Base-by-base conservation (phyloP, 2,329 filamentous ascomycete genomes). In the Nemania sp. region DNA sequence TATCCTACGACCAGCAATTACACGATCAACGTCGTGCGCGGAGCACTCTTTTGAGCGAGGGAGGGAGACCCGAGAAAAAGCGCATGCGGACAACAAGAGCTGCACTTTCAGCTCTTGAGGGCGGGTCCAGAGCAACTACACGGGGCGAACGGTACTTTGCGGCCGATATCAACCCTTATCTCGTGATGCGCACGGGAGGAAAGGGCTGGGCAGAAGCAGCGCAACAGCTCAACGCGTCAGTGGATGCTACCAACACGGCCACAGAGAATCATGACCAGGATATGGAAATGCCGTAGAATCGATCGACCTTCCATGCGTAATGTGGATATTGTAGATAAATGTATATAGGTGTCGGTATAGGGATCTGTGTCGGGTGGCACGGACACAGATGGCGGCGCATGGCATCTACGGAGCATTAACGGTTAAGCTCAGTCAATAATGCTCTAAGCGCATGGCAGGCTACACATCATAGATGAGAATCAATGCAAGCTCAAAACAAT, bases 61-160 rank as follows among this genome's bases (percentile, higher is more conserved):
- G 81, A 5, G 80, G 79, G 12, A 68, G 67, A 34, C 66, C 69
- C 1, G 65, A 64, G 17, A 80, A 77, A 66, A 88, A 86, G 66
- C 78, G 85, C 14, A 78, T 83, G 67, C 77, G 90, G 20, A 91
- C 80, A 2, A 95, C 91, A 0, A 76, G 90, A 49, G 84, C 87
- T 42, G 89, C 89, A 42, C 80, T 88, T 49, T 89, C 88, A 30
- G 91, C 91, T 0, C 73, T 92, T 0, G 90, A 94, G 68, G 89
- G 89, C 12, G 86, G 89, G 1, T 77, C 81, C 49, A 81, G 90
- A 57, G 78, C 79, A 24, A 82, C 75, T 2, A 89, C 86, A 6
- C 79, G 90, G 36, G 78, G 82, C 43, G 89, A 93, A 56, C 80
- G 79, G 54, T 94, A 90, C 78, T 93, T 95, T 65, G 76, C 80